A percentile compares a stretch with the other conserved stretches of the same genome.
Evolutionary conservation across 1,284 basidiomycete species (phyloP).

Genomic region (Rhodotorula glutinis): DNA sequence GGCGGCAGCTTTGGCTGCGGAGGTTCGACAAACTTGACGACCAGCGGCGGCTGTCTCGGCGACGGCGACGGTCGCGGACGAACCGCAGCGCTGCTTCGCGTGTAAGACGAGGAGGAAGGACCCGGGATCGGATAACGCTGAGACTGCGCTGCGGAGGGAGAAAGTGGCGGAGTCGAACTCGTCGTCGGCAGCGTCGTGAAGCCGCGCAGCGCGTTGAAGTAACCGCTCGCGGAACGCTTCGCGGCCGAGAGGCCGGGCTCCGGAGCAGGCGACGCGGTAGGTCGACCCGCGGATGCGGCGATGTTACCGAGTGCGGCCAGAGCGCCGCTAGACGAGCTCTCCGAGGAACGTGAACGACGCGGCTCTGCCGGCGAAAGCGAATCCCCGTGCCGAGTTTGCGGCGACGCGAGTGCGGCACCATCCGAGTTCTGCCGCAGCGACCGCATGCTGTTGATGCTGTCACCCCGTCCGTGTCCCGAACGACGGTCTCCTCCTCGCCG

Average conservation of each 20-base stretch:
- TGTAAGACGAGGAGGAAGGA: background rate
- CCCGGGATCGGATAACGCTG: conserved; percentile 3
- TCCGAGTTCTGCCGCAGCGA: conserved; percentile 13
- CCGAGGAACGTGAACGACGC: background rate
- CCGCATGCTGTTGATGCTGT: conserved; percentile 20
- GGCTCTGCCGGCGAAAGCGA: conserved; percentile 8
- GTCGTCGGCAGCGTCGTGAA: conserved; percentile 16
- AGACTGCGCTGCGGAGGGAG: conserved; percentile 15
- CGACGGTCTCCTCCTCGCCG: background rate
- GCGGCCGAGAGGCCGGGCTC: conserved; percentile 20
- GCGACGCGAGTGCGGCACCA: background rate
- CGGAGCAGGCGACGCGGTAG: background rate
- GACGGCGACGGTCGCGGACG: conserved; percentile 14
- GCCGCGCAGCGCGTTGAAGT: conserved; percentile 32
- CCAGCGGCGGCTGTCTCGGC: conserved; percentile 21
- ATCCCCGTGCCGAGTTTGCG: background rate
- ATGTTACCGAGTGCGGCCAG: conserved; percentile 30
- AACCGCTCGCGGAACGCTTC: conserved; percentile 33
- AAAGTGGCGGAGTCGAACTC: conserved; percentile 27
- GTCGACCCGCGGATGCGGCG: conserved; percentile 7
- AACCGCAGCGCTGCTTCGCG: background rate
- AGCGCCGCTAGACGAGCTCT: conserved; percentile 13
- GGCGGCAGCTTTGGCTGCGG: conserved; percentile 1
- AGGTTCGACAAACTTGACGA: conserved; percentile 36
- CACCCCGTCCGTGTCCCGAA: conserved; percentile 1